Evolutionary conservation across 495 filamentous ascomycete species (phyloP), one percentile per base, ranked within the genome.

Genomic region (Letharia lupina): DNA sequence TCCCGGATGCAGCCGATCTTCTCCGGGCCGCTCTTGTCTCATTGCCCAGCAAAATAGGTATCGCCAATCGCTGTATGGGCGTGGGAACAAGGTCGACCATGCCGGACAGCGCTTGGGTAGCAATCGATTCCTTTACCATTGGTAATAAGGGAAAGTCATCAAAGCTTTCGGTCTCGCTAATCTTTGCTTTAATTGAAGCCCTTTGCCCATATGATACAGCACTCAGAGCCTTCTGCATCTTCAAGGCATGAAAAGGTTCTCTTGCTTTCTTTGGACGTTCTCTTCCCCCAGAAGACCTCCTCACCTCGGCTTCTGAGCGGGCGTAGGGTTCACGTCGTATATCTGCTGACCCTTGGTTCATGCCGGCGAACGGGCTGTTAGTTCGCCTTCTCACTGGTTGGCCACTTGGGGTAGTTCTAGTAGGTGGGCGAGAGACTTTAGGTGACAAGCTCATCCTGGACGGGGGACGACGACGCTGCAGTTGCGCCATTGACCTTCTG

Each of bases 211-310:
- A 96, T 2, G 89, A 81, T 33, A 98, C 78, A 9, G 86, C 81
- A 12, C 86, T 76, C 63, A 98, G 76, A 0, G 89, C 79, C 56
- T 87, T 86, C 74, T 94, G 92, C 94, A 98, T 98, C 77, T 94
- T 98, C 76, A 98, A 79, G 11, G 94, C 93, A 74, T 95, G 92
- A 75, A 86, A 91, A 28, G 81, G 70, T 13, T 81, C 80, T 67
- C 75, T 72, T 67, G 78, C 73, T 65, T 77, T 75, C 71, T 82
- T 71, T 67, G 71, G 44, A 66, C 40, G 42, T 73, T 65, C 31
- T 74, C 75, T 67, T 70, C 77, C 73, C 42, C 63, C 64, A 67
- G 59, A 67, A 44, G 75, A 74, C 60, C 73, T 73, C 68, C 73
- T 79, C 62, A 78, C 71, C 45, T 74, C 78, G 48, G 76, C 79